Evolutionary conservation across 1,139 yeast genomes (phyloP).

Genomic region (Maudiozyma humilis): DNA sequence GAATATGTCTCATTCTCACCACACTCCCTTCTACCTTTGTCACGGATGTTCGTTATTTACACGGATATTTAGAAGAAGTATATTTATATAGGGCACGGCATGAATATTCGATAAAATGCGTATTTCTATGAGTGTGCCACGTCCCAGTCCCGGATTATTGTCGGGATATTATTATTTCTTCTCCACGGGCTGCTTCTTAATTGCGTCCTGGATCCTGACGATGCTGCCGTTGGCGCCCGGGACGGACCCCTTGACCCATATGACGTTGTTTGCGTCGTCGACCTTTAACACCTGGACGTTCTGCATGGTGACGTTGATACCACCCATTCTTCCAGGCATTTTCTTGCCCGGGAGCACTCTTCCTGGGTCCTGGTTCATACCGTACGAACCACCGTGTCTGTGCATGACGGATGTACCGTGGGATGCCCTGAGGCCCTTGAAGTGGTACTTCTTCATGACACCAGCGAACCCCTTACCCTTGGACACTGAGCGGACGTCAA

Average conservation of each 20-base stretch:
- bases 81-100: not conserved
- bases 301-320: constrained; percentile 60
- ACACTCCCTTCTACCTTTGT: too few relatives aligned
- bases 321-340: constrained; percentile 98
- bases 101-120: not conserved
- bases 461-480: constrained; percentile 98
- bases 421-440: constrained; percentile 81
- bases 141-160: too few relatives aligned
- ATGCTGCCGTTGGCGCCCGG: constrained; percentile 80
- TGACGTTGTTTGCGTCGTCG: constrained; percentile 71
- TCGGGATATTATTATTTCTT: too few relatives aligned
- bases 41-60: constrained; percentile 4
- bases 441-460: constrained; percentile 96
- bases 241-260: constrained; percentile 80
- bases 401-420: constrained; percentile 95
- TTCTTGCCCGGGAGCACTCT: constrained; percentile 94
- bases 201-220: constrained; percentile 74
- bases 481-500: constrained; percentile 68
- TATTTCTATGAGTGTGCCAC: not conserved
- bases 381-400: constrained; percentile 96
- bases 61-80: not conserved
- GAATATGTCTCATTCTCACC: too few relatives aligned
- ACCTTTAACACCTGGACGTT: constrained; percentile 71
- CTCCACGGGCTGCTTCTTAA: constrained; percentile 37
- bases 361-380: constrained; percentile 92